phyloP scores from a whole-genome alignment of 148 eudicot genomes.

The Rhododendron williamsianum region DNA sequence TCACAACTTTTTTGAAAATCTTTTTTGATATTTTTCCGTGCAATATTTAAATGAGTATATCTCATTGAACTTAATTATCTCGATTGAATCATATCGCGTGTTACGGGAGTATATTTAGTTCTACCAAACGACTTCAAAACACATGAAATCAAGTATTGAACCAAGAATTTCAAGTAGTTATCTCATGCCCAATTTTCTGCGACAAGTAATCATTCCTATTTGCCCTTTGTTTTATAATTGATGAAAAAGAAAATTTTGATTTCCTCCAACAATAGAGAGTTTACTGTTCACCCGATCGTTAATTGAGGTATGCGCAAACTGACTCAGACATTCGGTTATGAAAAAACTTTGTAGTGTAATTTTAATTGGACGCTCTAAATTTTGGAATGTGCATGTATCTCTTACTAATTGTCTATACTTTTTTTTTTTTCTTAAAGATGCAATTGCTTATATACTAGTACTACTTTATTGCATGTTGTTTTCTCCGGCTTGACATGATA shows the following conservation, averaged over 20 bases:
- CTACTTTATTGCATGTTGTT: background rate
- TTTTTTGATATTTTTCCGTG: no score
- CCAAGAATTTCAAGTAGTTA: background rate
- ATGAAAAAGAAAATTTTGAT: no score
- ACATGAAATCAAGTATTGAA: background rate
- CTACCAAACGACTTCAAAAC: no score
- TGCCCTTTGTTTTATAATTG: no score
- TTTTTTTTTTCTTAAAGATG: background rate
- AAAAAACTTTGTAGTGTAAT: background rate
- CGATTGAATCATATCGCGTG: background rate
- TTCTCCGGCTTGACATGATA: background rate
- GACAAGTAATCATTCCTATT: background rate
- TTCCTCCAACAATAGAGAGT: no score
- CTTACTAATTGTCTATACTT: background rate
- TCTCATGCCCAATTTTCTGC: background rate
- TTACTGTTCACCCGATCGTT: no score
- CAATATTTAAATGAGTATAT: no score
- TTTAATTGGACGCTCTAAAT: background rate
- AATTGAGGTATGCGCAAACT: no score
- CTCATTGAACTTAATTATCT: no score
- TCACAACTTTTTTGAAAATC: no score
- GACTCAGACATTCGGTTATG: accelerated
- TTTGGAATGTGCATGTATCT: background rate
- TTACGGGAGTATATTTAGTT: background rate
- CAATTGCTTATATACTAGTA: background rate